Evolutionary conservation across 805 yeast species (phyloP).

Genomic region (Kuraishia hungarica): DNA sequence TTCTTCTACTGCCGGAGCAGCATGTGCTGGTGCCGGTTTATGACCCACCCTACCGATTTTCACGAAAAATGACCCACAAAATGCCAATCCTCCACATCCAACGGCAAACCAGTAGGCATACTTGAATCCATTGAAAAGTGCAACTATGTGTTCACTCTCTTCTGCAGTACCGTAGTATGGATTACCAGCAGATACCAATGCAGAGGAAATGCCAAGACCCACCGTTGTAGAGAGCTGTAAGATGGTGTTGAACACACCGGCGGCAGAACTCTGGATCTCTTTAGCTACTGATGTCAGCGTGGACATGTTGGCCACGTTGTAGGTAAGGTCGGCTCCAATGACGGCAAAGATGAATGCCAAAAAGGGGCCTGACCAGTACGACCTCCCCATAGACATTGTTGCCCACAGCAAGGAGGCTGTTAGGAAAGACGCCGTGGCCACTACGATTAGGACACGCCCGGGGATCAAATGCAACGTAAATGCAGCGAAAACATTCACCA

Average conservation of each 20-base stretch:
- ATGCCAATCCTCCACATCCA: conserved; percentile 21
- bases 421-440: conserved; percentile 27
- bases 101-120: conserved; percentile 31
- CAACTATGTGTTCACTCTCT: conserved; percentile 13
- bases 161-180: conserved; percentile 20
- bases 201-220: conserved; percentile 32
- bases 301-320: conserved; percentile 35
- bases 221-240: conserved; percentile 31
- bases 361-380: conserved; percentile 37
- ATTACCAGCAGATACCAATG: conserved; percentile 26
- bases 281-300: conserved; percentile 30
- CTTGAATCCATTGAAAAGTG: conserved; percentile 23
- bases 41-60: conserved; percentile 16
- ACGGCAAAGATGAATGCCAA: conserved; percentile 31
- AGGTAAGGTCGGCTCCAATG: conserved; percentile 38
- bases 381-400: conserved; percentile 22
- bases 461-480: conserved; percentile 34
- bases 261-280: conserved; percentile 33
- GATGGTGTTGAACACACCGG: conserved; percentile 38
- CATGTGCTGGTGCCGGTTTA: background rate
- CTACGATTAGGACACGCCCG: conserved; percentile 26
- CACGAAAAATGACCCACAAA: conserved; percentile 19
- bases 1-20: background rate
- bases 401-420: conserved; percentile 33
- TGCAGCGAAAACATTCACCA: conserved; percentile 38